A percentile compares a stretch with the other conserved stretches of the same genome.
Evolutionary conservation across 2,329 filamentous ascomycete genomes (phyloP).

Genomic region (Chaetoscypha palmicola): DNA sequence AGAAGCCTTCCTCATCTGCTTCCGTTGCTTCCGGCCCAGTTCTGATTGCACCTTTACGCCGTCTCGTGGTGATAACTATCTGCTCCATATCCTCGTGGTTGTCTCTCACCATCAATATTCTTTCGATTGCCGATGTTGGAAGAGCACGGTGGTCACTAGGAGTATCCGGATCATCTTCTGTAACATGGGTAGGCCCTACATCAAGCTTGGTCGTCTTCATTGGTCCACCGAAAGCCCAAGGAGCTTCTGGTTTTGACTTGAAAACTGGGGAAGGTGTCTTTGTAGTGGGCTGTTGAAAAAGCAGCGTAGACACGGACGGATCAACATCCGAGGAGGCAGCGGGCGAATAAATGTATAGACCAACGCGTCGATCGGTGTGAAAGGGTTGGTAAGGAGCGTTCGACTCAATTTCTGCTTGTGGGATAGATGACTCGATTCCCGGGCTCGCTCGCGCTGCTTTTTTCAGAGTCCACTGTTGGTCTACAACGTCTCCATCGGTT

Average conservation of each 20-base stretch:
- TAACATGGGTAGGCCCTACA: conserved; percentile 39
- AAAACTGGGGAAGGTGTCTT: conserved; percentile 6
- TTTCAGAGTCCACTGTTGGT: conserved; percentile 33
- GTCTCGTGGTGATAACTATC: conserved; percentile 63
- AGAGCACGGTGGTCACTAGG: conserved; percentile 48
- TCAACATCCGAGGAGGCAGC: conserved; percentile 13
- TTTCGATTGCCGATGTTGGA: conserved; percentile 58
- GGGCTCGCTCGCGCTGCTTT: conserved; percentile 33
- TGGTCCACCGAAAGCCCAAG: conserved; percentile 56
- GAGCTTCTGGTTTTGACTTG: conserved; percentile 9
- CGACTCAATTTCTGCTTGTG: conserved; percentile 84
- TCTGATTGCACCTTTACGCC: conserved; percentile 53
- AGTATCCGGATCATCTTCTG: conserved; percentile 46
- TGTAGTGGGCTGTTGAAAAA: conserved; percentile 21
- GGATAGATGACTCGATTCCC: conserved; percentile 53
- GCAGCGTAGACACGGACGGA: conserved; percentile 23
- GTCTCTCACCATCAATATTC: conserved; percentile 48
- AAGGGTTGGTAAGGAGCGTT: conserved; percentile 95
- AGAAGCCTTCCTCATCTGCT: conserved; percentile 70
- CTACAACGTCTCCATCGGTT: conserved; percentile 23
- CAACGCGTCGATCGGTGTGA: conserved; percentile 81
- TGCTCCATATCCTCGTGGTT: conserved; percentile 54
- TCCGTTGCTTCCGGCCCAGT: conserved; percentile 33
- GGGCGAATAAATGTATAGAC: conserved; percentile 58
- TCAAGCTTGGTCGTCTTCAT: conserved; percentile 47